These are phyloP conservation scores for Themeda triandra DNA, from an alignment of 176 grass and related monocot species.

Conservation along the genomic window DNA sequence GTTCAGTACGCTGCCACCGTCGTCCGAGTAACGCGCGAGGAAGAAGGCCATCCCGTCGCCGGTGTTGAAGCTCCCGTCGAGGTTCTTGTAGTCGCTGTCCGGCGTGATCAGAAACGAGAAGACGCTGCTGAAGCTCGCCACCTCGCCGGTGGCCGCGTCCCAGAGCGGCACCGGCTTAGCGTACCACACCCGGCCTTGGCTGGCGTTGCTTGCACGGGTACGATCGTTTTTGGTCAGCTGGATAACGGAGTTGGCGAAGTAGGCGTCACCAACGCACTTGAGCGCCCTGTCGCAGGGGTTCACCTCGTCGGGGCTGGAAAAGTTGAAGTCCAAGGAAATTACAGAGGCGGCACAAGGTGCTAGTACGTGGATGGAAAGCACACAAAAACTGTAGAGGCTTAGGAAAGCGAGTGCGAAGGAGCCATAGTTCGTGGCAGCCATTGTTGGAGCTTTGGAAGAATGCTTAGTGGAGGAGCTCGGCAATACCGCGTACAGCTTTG, in stretches of 20 bases:
- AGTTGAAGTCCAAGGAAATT: slow-evolving; percentile 29
- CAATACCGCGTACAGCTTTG: no score
- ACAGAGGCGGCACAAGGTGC: neutral
- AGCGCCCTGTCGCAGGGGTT: neutral
- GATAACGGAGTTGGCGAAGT: neutral
- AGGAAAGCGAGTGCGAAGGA: neutral
- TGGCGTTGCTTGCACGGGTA: rapidly evolving
- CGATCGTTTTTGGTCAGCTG: neutral
- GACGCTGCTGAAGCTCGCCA: slow-evolving; percentile 32
- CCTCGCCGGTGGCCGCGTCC: neutral
- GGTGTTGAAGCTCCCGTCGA: no score
- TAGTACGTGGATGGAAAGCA: neutral
- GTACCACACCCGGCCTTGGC: slow-evolving; percentile 14
- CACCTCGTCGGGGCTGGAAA: neutral
- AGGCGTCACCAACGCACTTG: slow-evolving; percentile 16
- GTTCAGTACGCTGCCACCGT: no score
- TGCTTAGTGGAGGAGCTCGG: neutral
- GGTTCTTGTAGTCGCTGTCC: no score
- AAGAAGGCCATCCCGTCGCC: slow-evolving; percentile 64
- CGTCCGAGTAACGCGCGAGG: slow-evolving; percentile 13
- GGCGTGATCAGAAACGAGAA: slow-evolving; percentile 29
- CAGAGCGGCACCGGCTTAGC: neutral
- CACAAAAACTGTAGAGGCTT: neutral
- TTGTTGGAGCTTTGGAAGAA: neutral
- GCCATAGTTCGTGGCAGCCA: neutral